Evolutionary conservation across 2,329 filamentous ascomycete species (phyloP).

Genomic region (Colletotrichum cuscutae): DNA sequence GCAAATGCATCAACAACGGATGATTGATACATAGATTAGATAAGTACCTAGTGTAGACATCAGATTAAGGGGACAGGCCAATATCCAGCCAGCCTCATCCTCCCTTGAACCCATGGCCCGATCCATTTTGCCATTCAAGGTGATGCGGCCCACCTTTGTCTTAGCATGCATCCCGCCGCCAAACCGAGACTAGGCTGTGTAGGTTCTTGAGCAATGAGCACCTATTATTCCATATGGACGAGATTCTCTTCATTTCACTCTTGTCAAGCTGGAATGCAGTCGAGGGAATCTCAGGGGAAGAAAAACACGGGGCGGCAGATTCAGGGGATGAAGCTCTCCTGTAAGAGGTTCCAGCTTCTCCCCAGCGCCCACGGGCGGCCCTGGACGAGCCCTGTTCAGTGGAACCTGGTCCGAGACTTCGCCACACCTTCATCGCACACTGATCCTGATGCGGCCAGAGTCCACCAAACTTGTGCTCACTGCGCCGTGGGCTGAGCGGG

Average conservation of each 20-base stretch:
- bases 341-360: background rate
- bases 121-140: background rate
- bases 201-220: background rate
- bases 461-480: background rate
- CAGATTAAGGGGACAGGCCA: background rate
- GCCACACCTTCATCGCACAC: constrained; percentile 5
- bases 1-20: background rate
- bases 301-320: constrained; percentile 1
- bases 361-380: background rate
- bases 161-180: background rate
- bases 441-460: background rate
- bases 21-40: background rate
- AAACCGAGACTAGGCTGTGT: background rate
- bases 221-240: background rate
- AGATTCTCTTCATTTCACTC: background rate
- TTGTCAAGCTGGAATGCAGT: background rate
- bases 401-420: constrained; percentile 17
- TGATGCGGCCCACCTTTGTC: background rate
- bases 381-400: constrained; percentile 21
- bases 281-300: constrained; percentile 3
- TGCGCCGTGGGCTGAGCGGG: background rate
- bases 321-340: constrained; percentile 9
- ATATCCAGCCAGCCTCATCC: constrained; percentile 4
- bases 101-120: background rate
- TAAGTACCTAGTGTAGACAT: background rate